Evolutionary conservation across 768 basidiomycete species (phyloP), one percentile per base, ranked within the genome.

Genomic region (Hericium erinaceus): DNA sequence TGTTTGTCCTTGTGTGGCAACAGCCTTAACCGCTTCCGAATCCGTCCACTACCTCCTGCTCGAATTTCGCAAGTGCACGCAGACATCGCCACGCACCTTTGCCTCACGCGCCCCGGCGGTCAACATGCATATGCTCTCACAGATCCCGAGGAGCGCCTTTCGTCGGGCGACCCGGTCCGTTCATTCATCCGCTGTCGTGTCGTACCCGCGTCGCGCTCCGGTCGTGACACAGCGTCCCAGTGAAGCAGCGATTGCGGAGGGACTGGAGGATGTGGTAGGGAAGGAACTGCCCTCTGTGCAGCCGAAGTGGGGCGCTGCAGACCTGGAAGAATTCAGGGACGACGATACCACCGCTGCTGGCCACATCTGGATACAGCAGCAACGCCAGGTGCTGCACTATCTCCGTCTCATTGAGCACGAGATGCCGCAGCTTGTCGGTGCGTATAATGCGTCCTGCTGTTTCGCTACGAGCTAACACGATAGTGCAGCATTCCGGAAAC

Each of bases 341-440:
- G 79, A 87, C 59, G 92, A 94, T 67, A 76, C 85, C 39, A 79
- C 87, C 13, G 76, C 83, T 26, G 74, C 76, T 22, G 90, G 85
- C 16, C 92, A 95, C 73, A 66, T 86, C 41, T 79, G 85, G 64
- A 70, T 94, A 52, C 79, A 82, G 57, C 81, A 90, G 65, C 84
- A 93, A 62, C 79, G 91, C 37, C 78, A 89, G 66, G 74, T 81
- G 48, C 71, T 93, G 46, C 80, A 89, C 63, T 89, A 92, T 68
- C 73, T 95, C 67, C 80, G 92, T 54, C 77, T 94, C 60, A 90
- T 95, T 58, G 92, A 93, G 68, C 83, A 89, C 62, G 92, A 95
- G 72, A 83, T 92, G 80, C 87, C 89, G 20, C 84, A 88, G 68
- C 81, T 95, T 53, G 84, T 90, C 64, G 86, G 94, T 93, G 57